A percentile compares a stretch with the other conserved stretches of the same genome.
phyloP scores from a whole-genome alignment of 768 basidiomycete species.

The Auricularia heimuer region DNA sequence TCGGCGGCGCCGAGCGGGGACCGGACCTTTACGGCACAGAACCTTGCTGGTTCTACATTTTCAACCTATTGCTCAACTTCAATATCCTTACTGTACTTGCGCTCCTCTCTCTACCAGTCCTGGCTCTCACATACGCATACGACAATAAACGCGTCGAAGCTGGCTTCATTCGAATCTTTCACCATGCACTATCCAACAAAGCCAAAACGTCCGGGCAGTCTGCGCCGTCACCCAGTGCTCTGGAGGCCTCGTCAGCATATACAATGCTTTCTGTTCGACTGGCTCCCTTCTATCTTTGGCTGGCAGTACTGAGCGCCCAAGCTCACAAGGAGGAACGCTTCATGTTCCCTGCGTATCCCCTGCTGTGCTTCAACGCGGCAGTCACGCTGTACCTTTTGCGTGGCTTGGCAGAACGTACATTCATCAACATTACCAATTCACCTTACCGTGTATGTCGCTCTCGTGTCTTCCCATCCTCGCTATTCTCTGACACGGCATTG shows the following conservation, averaged over 20 bases:
- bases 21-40: slow-evolving; percentile 92
- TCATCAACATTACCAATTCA: slow-evolving; percentile 67
- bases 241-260: slow-evolving; percentile 46
- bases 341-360: slow-evolving; percentile 88
- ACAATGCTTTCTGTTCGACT: slow-evolving; percentile 66
- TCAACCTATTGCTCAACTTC: slow-evolving; percentile 90
- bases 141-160: slow-evolving; percentile 60
- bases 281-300: slow-evolving; percentile 90
- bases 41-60: slow-evolving; percentile 76
- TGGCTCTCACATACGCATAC: slow-evolving; percentile 60
- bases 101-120: slow-evolving; percentile 66
- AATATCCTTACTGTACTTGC: slow-evolving; percentile 79
- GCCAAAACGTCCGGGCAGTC: slow-evolving; percentile 25
- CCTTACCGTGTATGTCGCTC: slow-evolving; percentile 61
- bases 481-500: slow-evolving; percentile 1
- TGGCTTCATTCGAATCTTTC: slow-evolving; percentile 32
- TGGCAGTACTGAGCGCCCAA: slow-evolving; percentile 66
- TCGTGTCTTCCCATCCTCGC: not conserved
- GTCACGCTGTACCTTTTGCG: slow-evolving; percentile 76
- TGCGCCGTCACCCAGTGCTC: not conserved
- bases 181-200: slow-evolving; percentile 43
- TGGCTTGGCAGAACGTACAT: slow-evolving; percentile 76
- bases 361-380: slow-evolving; percentile 91
- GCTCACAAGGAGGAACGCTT: slow-evolving; percentile 99
- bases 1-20: slow-evolving; percentile 66